phyloP scores from a whole-genome alignment of 768 basidiomycete genomes.

The Mycena galopus region DNA sequence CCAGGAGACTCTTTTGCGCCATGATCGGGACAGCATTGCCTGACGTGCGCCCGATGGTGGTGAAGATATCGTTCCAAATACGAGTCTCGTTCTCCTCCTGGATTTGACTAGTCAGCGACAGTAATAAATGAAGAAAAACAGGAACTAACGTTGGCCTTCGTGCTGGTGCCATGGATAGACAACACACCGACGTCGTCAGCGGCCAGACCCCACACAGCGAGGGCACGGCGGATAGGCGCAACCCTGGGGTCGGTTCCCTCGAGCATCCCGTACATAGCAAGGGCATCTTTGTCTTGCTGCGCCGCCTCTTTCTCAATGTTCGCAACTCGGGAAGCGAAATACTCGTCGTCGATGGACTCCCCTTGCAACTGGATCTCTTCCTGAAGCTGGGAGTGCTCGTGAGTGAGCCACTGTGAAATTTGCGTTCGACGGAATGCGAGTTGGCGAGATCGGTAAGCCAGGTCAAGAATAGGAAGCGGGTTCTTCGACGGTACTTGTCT shows the following conservation, averaged over 20 bases:
- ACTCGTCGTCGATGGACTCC: slow-evolving; percentile 70
- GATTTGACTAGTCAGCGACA: slow-evolving; percentile 28
- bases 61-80: slow-evolving; percentile 97
- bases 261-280: slow-evolving; percentile 96
- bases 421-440: slow-evolving; percentile 95
- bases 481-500: slow-evolving; percentile 86
- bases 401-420: slow-evolving; percentile 93
- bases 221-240: slow-evolving; percentile 92
- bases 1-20: slow-evolving; percentile 97
- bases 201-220: slow-evolving; percentile 96
- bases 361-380: slow-evolving; percentile 78
- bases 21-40: slow-evolving; percentile 98
- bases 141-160: slow-evolving; percentile 78
- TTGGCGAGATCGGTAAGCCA: slow-evolving; percentile 93
- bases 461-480: slow-evolving; percentile 82
- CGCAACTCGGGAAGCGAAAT: slow-evolving; percentile 80
- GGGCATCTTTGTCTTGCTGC: slow-evolving; percentile 92
- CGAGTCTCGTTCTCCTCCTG: slow-evolving; percentile 97
- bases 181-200: slow-evolving; percentile 94
- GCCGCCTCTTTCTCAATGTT: slow-evolving; percentile 92
- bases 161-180: slow-evolving; percentile 92
- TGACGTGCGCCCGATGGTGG: slow-evolving; percentile 86
- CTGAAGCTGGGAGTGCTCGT: slow-evolving; percentile 89
- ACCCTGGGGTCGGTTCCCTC: slow-evolving; percentile 88
- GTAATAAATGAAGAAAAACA: background rate